Evolutionary conservation across 202 grass and related monocot species (phyloP).

Genomic region (Carex sylvatica): DNA sequence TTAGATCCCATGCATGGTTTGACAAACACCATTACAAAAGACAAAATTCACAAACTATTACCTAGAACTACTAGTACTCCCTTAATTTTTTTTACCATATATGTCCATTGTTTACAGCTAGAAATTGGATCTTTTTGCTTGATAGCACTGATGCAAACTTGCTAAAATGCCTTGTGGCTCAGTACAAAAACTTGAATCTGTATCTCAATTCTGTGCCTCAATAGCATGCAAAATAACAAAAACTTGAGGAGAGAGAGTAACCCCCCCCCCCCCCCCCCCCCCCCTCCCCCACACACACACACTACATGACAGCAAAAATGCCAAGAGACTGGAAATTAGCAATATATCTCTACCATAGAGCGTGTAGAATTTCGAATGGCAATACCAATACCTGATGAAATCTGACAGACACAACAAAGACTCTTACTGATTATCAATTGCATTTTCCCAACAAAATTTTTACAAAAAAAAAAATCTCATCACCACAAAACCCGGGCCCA

Average conservation of each 20-base stretch:
- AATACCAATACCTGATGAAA: neutral
- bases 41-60: neutral
- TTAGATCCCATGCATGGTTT: neutral
- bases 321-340: neutral
- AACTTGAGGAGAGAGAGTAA: neutral
- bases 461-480: neutral
- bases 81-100: neutral
- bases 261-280: neutral
- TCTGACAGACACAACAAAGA: neutral
- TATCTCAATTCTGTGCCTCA: neutral
- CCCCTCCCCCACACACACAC: neutral
- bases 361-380: slow-evolving; percentile 1
- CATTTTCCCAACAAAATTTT: slow-evolving; percentile 1
- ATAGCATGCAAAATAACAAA: neutral
- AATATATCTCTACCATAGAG: neutral
- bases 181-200: slow-evolving; percentile 21
- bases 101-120: neutral
- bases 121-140: neutral
- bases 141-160: neutral
- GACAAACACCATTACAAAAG: neutral
- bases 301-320: slow-evolving; percentile 15
- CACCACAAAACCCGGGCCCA: neutral
- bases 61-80: neutral
- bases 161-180: neutral
- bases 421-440: neutral